Evolutionary conservation across 768 basidiomycete genomes (phyloP).

Genomic region (Leucogyrophana mollusca): DNA sequence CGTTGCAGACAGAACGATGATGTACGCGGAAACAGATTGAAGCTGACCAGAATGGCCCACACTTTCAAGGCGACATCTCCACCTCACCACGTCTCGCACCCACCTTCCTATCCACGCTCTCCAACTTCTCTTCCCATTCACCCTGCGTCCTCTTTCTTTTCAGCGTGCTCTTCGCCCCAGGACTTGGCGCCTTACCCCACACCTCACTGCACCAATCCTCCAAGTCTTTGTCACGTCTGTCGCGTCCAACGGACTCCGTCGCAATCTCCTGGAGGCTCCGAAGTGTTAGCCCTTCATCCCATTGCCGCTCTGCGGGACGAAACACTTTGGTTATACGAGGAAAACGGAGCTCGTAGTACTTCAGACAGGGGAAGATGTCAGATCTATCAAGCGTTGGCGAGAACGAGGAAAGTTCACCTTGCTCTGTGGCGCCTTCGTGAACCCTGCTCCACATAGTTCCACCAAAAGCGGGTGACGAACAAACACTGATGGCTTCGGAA

Average conservation of each 20-base stretch:
- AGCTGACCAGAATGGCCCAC: too few species aligned
- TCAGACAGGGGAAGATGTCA: constrained; percentile 1
- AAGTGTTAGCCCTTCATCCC: constrained; percentile 54
- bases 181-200: constrained; percentile 40
- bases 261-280: constrained; percentile 55
- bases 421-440: constrained; percentile 63
- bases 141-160: constrained; percentile 41
- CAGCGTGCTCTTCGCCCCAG: constrained; percentile 33
- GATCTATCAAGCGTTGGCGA: not conserved
- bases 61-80: constrained; percentile 26
- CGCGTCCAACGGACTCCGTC: constrained; percentile 51
- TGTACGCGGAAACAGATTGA: too few species aligned
- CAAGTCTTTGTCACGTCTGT: constrained; percentile 44
- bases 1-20: too few species aligned
- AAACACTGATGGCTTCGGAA: constrained; percentile 54
- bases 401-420: constrained; percentile 40
- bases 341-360: constrained; percentile 86
- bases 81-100: constrained; percentile 17
- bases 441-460: constrained; percentile 82
- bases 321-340: constrained; percentile 75
- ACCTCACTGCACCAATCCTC: constrained; percentile 43
- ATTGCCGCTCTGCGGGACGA: constrained; percentile 60
- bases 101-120: constrained; percentile 24
- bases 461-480: constrained; percentile 62
- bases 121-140: constrained; percentile 44